Base-by-base conservation (phyloP, 176 grass and related monocot species). In the Dactylis glomerata region DNA sequence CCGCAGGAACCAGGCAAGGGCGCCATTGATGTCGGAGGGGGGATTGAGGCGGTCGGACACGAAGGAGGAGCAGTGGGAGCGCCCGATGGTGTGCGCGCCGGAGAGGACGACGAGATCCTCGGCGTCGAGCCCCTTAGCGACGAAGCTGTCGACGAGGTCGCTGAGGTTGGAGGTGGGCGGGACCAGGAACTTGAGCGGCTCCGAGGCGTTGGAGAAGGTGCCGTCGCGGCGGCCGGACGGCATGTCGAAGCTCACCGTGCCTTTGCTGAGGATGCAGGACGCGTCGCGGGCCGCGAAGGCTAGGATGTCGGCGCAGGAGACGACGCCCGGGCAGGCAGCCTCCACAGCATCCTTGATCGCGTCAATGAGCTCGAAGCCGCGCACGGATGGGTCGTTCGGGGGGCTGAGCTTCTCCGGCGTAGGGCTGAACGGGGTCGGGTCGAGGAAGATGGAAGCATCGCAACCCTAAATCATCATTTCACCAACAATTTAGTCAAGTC, bases 41-140 rank as follows among this genome's bases (percentile, higher is more conserved):
- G n/a, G n/a, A n/a, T n/a, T n/a, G n/a, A n/a, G n/a, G n/a, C n/a
- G n/a, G n/a, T n/a, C n/a, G n/a, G n/a, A n/a, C n/a, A n/a, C n/a
- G n/a, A n/a, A n/a, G n/a, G n/a, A n/a, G n/a, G n/a, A n/a, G n/a
- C n/a, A n/a, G n/a, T n/a, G n/a, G n/a, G n/a, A n/a, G n/a, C n/a
- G n/a, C n/a, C n/a, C n/a, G n/a, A n/a, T n/a, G n/a, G n/a, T n/a
- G n/a, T n/a, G n/a, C n/a, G n/a, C n/a, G n/a, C n/a, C n/a, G n/a
- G 90, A 91, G 55, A 84, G 85, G 17, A 73, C n/a, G 8, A 91
- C 81, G 12, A 91, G 38, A 61, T 91, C 89, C 75, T 85, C 82
- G 9, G 11, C 54, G 0, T 42, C 20, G 5, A 86, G 23, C 0
- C 76, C 66, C 54, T 86, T 86, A 22, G 0, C 76, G 3, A 24